Evolutionary conservation across 352 stramenopile genomes (phyloP).

Genomic region (Phytophthora nicotianae): DNA sequence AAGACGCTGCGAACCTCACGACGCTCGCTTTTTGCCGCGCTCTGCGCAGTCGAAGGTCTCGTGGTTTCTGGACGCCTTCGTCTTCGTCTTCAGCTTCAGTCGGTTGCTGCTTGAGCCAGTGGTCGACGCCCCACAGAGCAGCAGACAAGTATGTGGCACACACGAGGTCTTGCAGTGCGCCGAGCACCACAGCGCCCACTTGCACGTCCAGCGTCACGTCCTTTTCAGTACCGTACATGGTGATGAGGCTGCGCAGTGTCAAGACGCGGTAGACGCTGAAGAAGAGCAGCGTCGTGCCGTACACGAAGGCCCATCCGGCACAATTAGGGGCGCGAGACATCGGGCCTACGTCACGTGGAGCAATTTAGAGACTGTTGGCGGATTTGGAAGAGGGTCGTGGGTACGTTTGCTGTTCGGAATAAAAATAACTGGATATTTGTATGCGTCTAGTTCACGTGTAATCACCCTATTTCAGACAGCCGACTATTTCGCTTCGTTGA

Average conservation of each 20-base stretch:
- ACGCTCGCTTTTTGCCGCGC: not conserved
- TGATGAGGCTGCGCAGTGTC: conserved; percentile 29
- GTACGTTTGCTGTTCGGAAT: conserved; percentile 6
- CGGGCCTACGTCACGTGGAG: not conserved
- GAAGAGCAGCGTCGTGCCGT: conserved; percentile 33
- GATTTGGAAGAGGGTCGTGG: not conserved
- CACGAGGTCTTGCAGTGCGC: conserved; percentile 33
- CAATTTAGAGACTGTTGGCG: conserved; percentile 1
- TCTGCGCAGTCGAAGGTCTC: conserved; percentile 4
- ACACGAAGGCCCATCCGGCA: conserved; percentile 46
- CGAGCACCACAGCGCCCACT: conserved; percentile 19
- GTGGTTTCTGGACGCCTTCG: not conserved
- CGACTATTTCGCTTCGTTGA: not conserved
- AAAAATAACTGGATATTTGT: too few species aligned
- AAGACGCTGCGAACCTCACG: conserved; percentile 10
- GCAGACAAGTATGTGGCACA: conserved; percentile 37
- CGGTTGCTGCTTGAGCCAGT: conserved; percentile 4
- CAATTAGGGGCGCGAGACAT: conserved; percentile 16
- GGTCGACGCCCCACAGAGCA: conserved; percentile 30
- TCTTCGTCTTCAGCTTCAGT: not conserved
- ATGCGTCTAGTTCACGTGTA: too few species aligned
- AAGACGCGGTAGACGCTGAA: conserved; percentile 36
- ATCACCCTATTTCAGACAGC: conserved; percentile 1
- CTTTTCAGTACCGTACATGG: conserved; percentile 27
- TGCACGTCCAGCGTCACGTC: conserved; percentile 27